phyloP scores from a whole-genome alignment of 768 basidiomycete genomes.

The Tephrocybe sp. region DNA sequence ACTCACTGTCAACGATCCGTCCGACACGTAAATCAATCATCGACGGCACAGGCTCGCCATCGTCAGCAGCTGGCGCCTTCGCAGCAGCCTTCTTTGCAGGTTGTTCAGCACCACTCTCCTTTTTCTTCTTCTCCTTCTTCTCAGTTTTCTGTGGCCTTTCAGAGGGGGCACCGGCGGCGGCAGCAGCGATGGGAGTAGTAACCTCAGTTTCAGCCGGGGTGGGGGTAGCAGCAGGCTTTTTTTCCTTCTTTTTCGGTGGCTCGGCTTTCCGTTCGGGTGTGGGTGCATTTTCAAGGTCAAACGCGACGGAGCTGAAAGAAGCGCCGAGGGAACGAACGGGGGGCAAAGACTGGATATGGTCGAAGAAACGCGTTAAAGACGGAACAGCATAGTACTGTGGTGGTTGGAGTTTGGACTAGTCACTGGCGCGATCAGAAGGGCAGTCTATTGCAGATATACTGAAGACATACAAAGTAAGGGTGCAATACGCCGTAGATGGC shows the following conservation, averaged over 20 bases:
- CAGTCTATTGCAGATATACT: neutral
- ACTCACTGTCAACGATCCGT: constrained; percentile 84
- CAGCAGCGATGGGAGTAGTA: constrained; percentile 23
- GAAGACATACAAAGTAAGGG: constrained; percentile 66
- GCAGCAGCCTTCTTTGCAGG: constrained; percentile 34
- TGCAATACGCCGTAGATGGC: constrained; percentile 90
- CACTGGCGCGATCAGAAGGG: constrained; percentile 8
- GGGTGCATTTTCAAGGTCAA: constrained; percentile 80
- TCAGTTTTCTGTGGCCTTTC: constrained; percentile 48
- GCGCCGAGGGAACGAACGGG: constrained; percentile 60
- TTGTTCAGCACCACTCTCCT: constrained; percentile 39
- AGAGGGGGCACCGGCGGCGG: constrained; percentile 24
- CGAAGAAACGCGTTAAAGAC: constrained; percentile 89
- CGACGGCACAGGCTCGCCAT: constrained; percentile 84
- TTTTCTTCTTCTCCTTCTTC: constrained; percentile 59
- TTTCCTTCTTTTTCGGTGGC: constrained; percentile 77
- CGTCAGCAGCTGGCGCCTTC: constrained; percentile 56
- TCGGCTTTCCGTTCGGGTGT: constrained; percentile 70
- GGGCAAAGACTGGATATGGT: constrained; percentile 82
- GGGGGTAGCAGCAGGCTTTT: constrained; percentile 37
- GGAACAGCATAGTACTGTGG: constrained; percentile 79
- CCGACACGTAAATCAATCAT: constrained; percentile 98
- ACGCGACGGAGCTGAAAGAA: constrained; percentile 49
- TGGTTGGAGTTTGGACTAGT: constrained; percentile 68
- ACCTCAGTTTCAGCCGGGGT: constrained; percentile 28